phyloP scores from a whole-genome alignment of 2,329 filamentous ascomycete genomes.

The Fusarium incarnatum region DNA sequence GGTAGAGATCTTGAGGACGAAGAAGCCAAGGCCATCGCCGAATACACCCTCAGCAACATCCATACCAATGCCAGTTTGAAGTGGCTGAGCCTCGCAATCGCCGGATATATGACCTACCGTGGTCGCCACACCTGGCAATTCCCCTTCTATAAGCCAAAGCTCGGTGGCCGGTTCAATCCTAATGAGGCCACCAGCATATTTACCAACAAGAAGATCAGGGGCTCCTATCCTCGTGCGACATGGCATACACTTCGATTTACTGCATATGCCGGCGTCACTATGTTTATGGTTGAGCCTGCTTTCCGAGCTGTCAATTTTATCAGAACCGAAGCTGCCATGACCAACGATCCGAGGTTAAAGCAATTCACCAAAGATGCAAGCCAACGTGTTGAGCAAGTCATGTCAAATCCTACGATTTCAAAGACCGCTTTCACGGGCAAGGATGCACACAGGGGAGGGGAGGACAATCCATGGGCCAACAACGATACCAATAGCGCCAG shows the following conservation, averaged over 20 bases:
- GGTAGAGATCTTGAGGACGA: slow-evolving; percentile 50
- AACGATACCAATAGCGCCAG: slow-evolving; percentile 2
- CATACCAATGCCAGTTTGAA: slow-evolving; percentile 49
- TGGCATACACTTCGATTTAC: slow-evolving; percentile 46
- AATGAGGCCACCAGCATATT: slow-evolving; percentile 46
- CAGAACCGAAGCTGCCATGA: slow-evolving; percentile 40
- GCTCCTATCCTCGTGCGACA: slow-evolving; percentile 40
- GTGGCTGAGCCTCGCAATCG: slow-evolving; percentile 43
- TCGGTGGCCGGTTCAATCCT: slow-evolving; percentile 44
- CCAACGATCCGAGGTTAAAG: slow-evolving; percentile 37
- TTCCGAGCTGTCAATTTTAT: slow-evolving; percentile 44
- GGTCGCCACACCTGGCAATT: slow-evolving; percentile 47
- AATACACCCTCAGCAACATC: slow-evolving; percentile 50
- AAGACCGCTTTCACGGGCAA: slow-evolving; percentile 17
- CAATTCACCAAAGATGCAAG: slow-evolving; percentile 43
- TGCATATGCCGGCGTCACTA: slow-evolving; percentile 43
- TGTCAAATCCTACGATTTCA: slow-evolving; percentile 22
- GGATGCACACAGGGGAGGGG: slow-evolving; percentile 12
- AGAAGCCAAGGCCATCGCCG: slow-evolving; percentile 53
- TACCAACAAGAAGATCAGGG: slow-evolving; percentile 43
- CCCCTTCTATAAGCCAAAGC: slow-evolving; percentile 47
- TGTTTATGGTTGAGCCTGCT: slow-evolving; percentile 45
- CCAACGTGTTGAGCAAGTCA: slow-evolving; percentile 42
- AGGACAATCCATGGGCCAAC: slow-evolving; percentile 19
- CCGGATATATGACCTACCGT: slow-evolving; percentile 47